Conservation (phyloP, 371 early-diverging fungal species). For the Entomophthora muscae region DNA sequence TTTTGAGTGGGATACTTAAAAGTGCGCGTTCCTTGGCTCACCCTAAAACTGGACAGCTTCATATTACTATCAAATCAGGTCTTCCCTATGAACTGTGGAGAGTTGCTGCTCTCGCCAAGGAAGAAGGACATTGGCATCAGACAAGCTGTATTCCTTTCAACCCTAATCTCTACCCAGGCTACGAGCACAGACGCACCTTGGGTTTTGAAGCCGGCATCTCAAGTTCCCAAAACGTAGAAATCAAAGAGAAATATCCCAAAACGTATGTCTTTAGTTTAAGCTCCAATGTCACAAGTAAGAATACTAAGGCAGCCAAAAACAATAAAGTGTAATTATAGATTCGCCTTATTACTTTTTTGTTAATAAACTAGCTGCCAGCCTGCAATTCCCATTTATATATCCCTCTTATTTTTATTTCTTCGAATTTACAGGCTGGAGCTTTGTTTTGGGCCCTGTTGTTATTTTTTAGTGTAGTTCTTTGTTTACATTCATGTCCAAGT, state of each 20-base stretch:
- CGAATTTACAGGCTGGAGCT: too few relatives aligned
- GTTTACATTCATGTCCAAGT: too few relatives aligned
- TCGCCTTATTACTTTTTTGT: too few relatives aligned
- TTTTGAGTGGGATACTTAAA: conserved; percentile 49
- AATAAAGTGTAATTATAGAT: too few relatives aligned
- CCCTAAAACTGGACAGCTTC: conserved; percentile 40
- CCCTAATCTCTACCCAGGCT: conserved; percentile 59
- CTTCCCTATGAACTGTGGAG: conserved; percentile 81
- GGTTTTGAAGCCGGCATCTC: conserved; percentile 74
- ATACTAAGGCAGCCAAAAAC: too few relatives aligned
- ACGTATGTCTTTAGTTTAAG: conserved; percentile 47
- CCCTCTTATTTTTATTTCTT: too few relatives aligned
- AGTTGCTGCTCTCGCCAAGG: conserved; percentile 50
- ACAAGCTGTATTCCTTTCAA: conserved; percentile 42
- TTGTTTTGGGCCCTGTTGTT: too few relatives aligned
- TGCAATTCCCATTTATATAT: too few relatives aligned
- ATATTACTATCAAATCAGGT: conserved; percentile 68
- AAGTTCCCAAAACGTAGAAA: conserved; percentile 60
- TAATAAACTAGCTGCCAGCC: too few relatives aligned
- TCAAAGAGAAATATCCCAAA: conserved; percentile 38
- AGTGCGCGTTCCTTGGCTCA: conserved; percentile 13
- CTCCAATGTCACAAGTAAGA: too few relatives aligned
- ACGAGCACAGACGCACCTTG: conserved; percentile 83
- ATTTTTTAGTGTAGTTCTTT: too few relatives aligned
- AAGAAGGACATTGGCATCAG: conserved; percentile 30